A percentile compares a stretch with the other conserved stretches of the same genome.
Evolutionary conservation across 495 filamentous ascomycete species (phyloP).

Genomic region (Cryomyces antarcticus): DNA sequence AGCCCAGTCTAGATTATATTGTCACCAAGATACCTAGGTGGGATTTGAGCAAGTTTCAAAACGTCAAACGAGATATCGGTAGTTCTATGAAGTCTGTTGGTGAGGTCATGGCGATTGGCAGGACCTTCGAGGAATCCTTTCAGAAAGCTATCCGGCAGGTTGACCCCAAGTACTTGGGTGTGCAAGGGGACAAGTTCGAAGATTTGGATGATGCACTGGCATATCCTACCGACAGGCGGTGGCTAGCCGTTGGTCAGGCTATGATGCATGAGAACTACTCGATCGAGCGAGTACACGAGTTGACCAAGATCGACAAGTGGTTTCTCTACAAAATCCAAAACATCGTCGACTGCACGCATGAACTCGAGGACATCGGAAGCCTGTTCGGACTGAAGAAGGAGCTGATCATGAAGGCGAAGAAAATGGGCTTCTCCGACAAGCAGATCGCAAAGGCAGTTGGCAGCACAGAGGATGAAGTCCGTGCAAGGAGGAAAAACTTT

Average conservation of each 20-base stretch:
- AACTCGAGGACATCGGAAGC: conserved; percentile 74
- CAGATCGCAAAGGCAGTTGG: conserved; percentile 81
- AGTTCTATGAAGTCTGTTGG: conserved; percentile 95
- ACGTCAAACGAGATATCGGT: conserved; percentile 92
- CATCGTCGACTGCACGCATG: conserved; percentile 71
- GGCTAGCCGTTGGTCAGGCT: conserved; percentile 92
- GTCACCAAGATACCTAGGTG: conserved; percentile 97
- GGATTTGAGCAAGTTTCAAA: conserved; percentile 96
- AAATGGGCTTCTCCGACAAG: conserved; percentile 90
- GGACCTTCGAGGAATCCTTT: conserved; percentile 97
- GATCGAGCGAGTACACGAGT: conserved; percentile 71
- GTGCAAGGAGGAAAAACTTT: conserved; percentile 65
- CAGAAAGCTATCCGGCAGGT: conserved; percentile 96
- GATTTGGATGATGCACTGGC: conserved; percentile 73
- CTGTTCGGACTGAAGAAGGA: conserved; percentile 75
- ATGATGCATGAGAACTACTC: conserved; percentile 94
- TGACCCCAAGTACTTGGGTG: conserved; percentile 74
- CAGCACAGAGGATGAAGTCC: conserved; percentile 74
- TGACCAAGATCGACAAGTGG: conserved; percentile 94
- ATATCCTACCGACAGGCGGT: conserved; percentile 87
- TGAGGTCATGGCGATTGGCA: conserved; percentile 96
- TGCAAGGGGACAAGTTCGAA: conserved; percentile 90
- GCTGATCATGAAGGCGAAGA: conserved; percentile 74
- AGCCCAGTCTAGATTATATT: conserved; percentile 89
- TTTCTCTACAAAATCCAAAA: conserved; percentile 96